Base-by-base conservation (phyloP, 495 filamentous ascomycete species). In the Lasiosphaeriaceae sp. region DNA sequence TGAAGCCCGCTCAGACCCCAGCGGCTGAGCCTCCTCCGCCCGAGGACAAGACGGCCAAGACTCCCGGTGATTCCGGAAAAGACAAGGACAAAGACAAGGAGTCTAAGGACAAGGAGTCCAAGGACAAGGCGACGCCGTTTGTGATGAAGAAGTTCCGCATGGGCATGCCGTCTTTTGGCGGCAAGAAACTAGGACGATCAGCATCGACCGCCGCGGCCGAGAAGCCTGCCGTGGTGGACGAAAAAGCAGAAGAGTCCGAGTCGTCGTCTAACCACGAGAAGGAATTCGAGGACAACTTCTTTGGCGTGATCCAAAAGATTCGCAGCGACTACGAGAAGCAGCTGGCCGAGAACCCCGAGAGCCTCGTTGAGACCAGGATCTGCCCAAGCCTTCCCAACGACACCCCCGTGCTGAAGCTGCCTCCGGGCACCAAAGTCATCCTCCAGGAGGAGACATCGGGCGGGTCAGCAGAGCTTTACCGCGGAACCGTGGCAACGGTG, bases 401-500 rank as follows among this genome's bases (percentile, higher is more conserved):
- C 62, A 95, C 94, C 1, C 94, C 94, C 0, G 83, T 89, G 22
- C 70, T 98, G 20, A 85, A 90, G 56, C 86, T 88, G 17, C 94
- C 94, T 0, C 66, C 83, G 19, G 82, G 83, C 19, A 96, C 90
- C 17, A 89, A 86, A 21, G 88, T 98, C 31, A 89, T 97, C 46
- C 90, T 98, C 50, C 95, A 98, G 68, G 94, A 97, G 67, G 95
- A 98, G 65, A 87, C 88, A 0, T 89, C 88, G 34, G 94, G 92
- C 26, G 94, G 94, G 47, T 92, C 92, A 48, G 88, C 89, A 23
- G 94, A 97, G 75, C 75, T 97, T 5, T 97, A 96, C 67, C 79
- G 92, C 65, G 95, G 94, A 1, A 95, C 85, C 6, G 88, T 97
- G 12, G 89, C 80, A 41, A 83, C 82, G 2, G 80, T 92, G 14